These are phyloP conservation scores for Schwanniomyces polymorphus DNA, from an alignment of 805 yeast genomes.

Conservation along the genomic window DNA sequence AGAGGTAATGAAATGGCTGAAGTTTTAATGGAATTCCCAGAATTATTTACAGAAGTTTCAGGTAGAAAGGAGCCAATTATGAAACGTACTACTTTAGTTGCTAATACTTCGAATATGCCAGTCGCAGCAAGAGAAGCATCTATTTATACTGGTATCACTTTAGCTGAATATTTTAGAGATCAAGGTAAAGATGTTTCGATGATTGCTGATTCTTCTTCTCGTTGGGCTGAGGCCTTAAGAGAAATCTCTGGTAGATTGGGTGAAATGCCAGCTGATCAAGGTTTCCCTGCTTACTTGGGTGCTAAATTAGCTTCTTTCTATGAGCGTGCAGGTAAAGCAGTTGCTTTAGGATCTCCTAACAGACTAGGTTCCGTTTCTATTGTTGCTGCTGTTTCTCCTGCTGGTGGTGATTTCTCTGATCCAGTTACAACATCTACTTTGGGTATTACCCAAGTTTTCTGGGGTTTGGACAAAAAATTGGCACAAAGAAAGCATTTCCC, in stretches of 20 bases:
- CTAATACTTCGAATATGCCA: conserved; percentile 99
- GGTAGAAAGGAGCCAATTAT: conserved; percentile 98
- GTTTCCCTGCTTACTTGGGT: conserved; percentile 99
- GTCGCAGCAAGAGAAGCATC: conserved; percentile 99
- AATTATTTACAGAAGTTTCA: conserved; percentile 82
- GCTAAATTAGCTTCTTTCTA: conserved; percentile 98
- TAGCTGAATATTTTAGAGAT: conserved; percentile 99
- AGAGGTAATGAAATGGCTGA: conserved; percentile 99
- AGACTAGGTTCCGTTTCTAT: conserved; percentile 98
- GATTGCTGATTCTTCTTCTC: conserved; percentile 99
- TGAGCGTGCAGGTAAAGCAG: conserved; percentile 98
- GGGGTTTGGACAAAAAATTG: conserved; percentile 99
- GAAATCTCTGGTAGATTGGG: conserved; percentile 99
- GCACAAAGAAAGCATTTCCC: conserved; percentile 99
- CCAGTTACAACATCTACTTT: conserved; percentile 98
- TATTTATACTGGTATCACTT: conserved; percentile 96
- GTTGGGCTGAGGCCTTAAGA: conserved; percentile 99
- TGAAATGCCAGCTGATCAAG: conserved; percentile 99
- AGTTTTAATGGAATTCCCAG: conserved; percentile 99
- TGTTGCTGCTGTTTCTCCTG: conserved; percentile 98
- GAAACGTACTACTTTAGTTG: conserved; percentile 99
- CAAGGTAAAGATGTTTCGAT: conserved; percentile 98
- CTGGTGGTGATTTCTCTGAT: conserved; percentile 99
- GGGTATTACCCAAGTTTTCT: conserved; percentile 99
- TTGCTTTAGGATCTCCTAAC: conserved; percentile 93